Conservation (phyloP, 352 stramenopile genomes). For the Pythium sp. region DNA sequence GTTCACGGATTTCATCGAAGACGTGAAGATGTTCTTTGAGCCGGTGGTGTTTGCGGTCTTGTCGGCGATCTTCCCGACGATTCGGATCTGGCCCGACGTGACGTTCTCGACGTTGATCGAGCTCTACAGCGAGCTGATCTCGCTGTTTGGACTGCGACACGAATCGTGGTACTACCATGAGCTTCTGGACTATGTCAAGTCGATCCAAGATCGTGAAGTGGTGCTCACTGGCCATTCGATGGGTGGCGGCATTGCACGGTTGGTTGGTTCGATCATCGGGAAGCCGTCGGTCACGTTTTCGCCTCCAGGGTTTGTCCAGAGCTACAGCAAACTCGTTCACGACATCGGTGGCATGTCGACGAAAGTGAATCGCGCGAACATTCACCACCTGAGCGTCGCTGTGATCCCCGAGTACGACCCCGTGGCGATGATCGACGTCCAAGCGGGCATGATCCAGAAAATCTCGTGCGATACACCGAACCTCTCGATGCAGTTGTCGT, state of each 20-base stretch:
- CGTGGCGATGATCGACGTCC: slow-evolving; percentile 85
- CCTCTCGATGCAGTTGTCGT: slow-evolving; percentile 87
- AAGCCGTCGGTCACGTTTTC: slow-evolving; percentile 85
- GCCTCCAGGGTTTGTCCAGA: slow-evolving; percentile 81
- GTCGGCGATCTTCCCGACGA: slow-evolving; percentile 87
- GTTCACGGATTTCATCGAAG: slow-evolving; percentile 89
- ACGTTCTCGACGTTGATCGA: slow-evolving; percentile 87
- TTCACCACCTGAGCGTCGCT: slow-evolving; percentile 84
- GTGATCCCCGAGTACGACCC: slow-evolving; percentile 89
- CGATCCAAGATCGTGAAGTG: slow-evolving; percentile 76
- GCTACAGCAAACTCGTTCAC: slow-evolving; percentile 87
- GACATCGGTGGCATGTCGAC: slow-evolving; percentile 69
- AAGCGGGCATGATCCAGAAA: slow-evolving; percentile 88
- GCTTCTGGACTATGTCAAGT: slow-evolving; percentile 77
- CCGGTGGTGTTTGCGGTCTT: slow-evolving; percentile 88
- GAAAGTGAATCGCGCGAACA: slow-evolving; percentile 65
- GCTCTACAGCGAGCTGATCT: slow-evolving; percentile 84
- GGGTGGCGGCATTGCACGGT: slow-evolving; percentile 79
- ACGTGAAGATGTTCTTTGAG: slow-evolving; percentile 91
- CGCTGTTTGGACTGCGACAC: slow-evolving; percentile 85
- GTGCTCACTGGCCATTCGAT: slow-evolving; percentile 89
- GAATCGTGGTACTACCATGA: slow-evolving; percentile 88
- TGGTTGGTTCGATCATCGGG: slow-evolving; percentile 77
- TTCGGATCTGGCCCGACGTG: slow-evolving; percentile 90
- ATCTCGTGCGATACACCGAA: slow-evolving; percentile 87